Evolutionary conservation across 768 basidiomycete genomes (phyloP).

Genomic region (Russula emetica): DNA sequence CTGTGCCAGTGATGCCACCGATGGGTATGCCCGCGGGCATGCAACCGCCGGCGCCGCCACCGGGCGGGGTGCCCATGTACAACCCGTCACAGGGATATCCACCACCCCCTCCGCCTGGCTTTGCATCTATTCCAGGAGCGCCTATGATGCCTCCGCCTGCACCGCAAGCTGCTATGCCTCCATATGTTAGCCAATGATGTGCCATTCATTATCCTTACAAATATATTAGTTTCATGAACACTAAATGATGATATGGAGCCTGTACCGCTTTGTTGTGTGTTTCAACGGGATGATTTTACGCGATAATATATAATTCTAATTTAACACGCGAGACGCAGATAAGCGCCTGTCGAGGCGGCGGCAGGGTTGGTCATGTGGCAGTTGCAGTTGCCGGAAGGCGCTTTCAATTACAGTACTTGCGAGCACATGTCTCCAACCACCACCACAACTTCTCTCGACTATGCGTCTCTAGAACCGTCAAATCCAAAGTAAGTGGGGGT

Average conservation of each 20-base stretch:
- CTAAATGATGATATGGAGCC: not conserved
- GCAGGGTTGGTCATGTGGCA: not conserved
- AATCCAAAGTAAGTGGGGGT: constrained; percentile 11
- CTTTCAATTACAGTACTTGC: not conserved
- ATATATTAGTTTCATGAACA: constrained; percentile 1
- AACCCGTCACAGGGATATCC: constrained; percentile 45
- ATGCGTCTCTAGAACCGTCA: constrained; percentile 15
- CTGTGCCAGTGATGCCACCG: constrained; percentile 40
- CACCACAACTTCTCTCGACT: constrained; percentile 10
- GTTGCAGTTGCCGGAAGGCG: not conserved
- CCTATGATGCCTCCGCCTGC: constrained; percentile 41
- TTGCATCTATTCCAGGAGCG: constrained; percentile 42
- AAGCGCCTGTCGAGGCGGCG: not conserved
- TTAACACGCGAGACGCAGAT: not conserved
- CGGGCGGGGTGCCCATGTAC: constrained; percentile 46
- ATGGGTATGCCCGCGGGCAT: constrained; percentile 19
- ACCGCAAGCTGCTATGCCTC: constrained; percentile 30
- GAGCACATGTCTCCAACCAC: constrained; percentile 1
- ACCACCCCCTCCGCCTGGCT: constrained; percentile 65
- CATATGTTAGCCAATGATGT: constrained; percentile 20
- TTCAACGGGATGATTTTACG: not conserved
- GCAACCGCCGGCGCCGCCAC: constrained; percentile 21
- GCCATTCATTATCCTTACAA: constrained; percentile 5
- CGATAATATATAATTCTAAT: not conserved
- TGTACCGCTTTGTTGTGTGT: not conserved